Conservation (phyloP, 139 green algal species). For the Bryopsis sp. region DNA sequence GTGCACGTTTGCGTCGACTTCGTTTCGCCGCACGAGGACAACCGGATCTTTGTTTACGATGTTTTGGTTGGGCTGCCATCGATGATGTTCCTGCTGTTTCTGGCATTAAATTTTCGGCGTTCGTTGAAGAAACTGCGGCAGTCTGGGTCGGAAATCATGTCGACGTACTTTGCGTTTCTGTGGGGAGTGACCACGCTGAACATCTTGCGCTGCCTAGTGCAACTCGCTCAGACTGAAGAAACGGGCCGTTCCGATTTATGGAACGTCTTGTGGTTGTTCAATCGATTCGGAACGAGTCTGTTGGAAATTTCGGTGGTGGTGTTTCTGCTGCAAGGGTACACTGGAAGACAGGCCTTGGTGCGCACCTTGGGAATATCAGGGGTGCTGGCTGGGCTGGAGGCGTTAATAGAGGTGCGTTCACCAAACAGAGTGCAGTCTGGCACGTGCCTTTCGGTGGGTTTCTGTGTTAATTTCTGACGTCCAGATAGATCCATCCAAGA, state of each 20-base stretch:
- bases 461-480: too few relatives aligned
- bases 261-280: constrained; percentile 40
- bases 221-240: constrained; percentile 21
- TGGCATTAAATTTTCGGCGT: constrained; percentile 20
- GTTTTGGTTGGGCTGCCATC: constrained; percentile 21
- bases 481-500: too few relatives aligned
- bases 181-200: constrained; percentile 30
- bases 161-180: constrained; percentile 38
- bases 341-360: constrained; percentile 32
- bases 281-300: constrained; percentile 30
- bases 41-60: not conserved
- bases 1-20: constrained; percentile 18
- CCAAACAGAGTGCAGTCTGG: too few relatives aligned
- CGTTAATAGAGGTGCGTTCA: too few relatives aligned
- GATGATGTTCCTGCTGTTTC: constrained; percentile 18
- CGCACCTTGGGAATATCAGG: constrained; percentile 31
- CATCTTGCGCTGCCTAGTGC: constrained; percentile 25
- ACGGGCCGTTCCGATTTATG: constrained; percentile 12
- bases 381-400: constrained; percentile 26
- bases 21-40: constrained; percentile 7
- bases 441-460: too few relatives aligned
- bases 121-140: constrained; percentile 30
- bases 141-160: constrained; percentile 35
- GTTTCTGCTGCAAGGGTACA: constrained; percentile 44
- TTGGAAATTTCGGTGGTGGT: constrained; percentile 43